Conservation (phyloP, 2,329 filamentous ascomycete species). For the Aspergillus piperis region DNA sequence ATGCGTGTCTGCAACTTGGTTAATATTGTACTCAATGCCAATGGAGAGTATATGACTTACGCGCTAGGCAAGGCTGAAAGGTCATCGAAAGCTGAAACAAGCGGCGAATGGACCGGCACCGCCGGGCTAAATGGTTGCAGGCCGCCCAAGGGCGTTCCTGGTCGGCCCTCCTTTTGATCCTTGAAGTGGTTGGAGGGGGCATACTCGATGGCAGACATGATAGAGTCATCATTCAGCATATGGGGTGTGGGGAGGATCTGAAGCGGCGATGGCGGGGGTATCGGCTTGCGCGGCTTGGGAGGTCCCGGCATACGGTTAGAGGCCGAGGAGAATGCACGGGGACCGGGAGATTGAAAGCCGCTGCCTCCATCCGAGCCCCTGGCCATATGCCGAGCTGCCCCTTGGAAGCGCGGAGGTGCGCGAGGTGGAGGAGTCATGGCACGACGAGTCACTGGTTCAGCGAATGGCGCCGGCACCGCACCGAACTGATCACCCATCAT, state of each 20-base stretch:
- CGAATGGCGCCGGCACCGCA: constrained; percentile 61
- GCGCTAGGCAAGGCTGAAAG: constrained; percentile 83
- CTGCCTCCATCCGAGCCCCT: constrained; percentile 45
- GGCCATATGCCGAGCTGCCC: constrained; percentile 48
- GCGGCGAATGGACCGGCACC: constrained; percentile 72
- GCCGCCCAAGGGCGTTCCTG: constrained; percentile 61
- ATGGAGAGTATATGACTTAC: constrained; percentile 58
- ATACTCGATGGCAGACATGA: constrained; percentile 73
- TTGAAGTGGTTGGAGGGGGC: constrained; percentile 71
- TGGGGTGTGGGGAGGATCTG: constrained; percentile 80
- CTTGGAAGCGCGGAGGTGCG: constrained; percentile 60
- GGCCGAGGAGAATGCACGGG: constrained; percentile 67
- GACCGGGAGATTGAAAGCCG: constrained; percentile 43
- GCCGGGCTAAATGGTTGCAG: constrained; percentile 71
- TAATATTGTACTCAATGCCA: constrained; percentile 16
- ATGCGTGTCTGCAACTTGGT: constrained; percentile 41
- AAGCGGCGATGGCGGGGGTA: constrained; percentile 74
- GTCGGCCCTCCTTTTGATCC: constrained; percentile 69
- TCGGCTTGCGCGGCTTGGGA: constrained; percentile 55
- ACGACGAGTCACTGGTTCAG: constrained; percentile 80
- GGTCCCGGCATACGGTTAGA: constrained; percentile 48
- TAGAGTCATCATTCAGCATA: constrained; percentile 81
- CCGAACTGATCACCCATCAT: constrained; percentile 35
- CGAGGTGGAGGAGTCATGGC: constrained; percentile 93
- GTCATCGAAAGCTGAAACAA: constrained; percentile 84